Evolutionary conservation across 176 grass and related monocot genomes (phyloP).

Genomic region (Pharus latifolius): DNA sequence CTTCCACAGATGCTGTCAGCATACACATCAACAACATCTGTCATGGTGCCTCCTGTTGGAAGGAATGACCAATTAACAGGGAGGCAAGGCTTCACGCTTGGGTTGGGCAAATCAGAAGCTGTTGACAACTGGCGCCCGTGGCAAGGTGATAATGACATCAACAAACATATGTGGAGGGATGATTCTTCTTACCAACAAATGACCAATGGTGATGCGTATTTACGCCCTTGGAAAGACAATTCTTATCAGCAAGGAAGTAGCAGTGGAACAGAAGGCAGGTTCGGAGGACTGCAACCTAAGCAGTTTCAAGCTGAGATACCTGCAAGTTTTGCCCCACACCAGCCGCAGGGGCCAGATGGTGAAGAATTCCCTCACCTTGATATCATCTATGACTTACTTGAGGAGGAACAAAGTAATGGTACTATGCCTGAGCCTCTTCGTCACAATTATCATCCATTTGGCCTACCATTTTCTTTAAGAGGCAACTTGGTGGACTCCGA

Average conservation of each 20-base stretch:
- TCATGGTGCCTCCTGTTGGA: conserved; percentile 21
- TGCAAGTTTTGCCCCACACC: conserved; percentile 16
- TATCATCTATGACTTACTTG: conserved; percentile 94
- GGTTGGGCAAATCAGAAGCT: conserved; percentile 21
- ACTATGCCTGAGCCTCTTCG: conserved; percentile 17
- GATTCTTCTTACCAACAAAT: conserved; percentile 31
- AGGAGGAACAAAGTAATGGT: conserved; percentile 56
- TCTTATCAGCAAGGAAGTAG: conserved; percentile 23
- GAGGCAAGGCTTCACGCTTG: conserved; percentile 46
- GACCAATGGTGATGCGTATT: conserved; percentile 2
- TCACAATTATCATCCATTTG: conserved; percentile 35
- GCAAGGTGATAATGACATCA: conserved; percentile 37
- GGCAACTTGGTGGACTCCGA: conserved; percentile 26
- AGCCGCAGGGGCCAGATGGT: conserved; percentile 36
- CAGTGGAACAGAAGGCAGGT: conserved; percentile 22
- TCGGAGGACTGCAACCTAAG: conserved; percentile 9
- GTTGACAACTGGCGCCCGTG: conserved; percentile 44
- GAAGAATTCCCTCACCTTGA: conserved; percentile 93
- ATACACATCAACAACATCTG: conserved; percentile 22
- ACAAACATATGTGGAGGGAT: conserved; percentile 24
- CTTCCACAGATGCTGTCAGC: conserved; percentile 17
- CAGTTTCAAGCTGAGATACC: conserved; percentile 31
- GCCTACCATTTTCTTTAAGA: conserved; percentile 29
- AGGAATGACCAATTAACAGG: conserved; percentile 22
- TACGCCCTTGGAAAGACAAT: conserved; percentile 2